phyloP scores from a whole-genome alignment of 2,329 filamentous ascomycete genomes.

The Aspergillus sergii region DNA sequence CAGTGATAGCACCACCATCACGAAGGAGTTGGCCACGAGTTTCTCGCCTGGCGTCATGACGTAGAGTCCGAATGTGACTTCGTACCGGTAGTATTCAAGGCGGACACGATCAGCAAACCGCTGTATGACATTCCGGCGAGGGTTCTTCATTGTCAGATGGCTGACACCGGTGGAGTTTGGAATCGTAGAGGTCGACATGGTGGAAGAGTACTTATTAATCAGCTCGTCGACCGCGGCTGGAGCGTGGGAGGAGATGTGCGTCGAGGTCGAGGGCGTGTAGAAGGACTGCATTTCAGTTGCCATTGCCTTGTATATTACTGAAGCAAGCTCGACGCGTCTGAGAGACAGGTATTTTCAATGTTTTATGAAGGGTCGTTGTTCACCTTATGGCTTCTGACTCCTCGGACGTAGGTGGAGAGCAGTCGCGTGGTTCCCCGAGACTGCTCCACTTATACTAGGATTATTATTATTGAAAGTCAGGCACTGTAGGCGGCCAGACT shows the following conservation, averaged over 20 bases:
- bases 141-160: slow-evolving; percentile 15
- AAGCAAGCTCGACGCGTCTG: not conserved
- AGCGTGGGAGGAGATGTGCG: slow-evolving; percentile 33
- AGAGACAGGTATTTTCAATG: not conserved
- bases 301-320: slow-evolving; percentile 20
- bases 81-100: slow-evolving; percentile 50
- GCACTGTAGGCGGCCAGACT: not conserved
- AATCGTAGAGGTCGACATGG: slow-evolving; percentile 24
- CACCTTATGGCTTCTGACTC: not conserved
- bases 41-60: slow-evolving; percentile 49
- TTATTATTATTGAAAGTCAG: not conserved
- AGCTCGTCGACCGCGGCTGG: slow-evolving; percentile 36
- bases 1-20: slow-evolving; percentile 38
- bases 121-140: slow-evolving; percentile 29
- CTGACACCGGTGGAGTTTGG: slow-evolving; percentile 14
- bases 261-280: slow-evolving; percentile 34
- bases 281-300: slow-evolving; percentile 38
- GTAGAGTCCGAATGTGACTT: slow-evolving; percentile 50
- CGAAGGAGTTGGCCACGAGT: slow-evolving; percentile 43
- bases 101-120: slow-evolving; percentile 36
- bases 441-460: not conserved
- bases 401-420: not conserved
- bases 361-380: not conserved
- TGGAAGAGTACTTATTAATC: slow-evolving; percentile 36
- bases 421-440: not conserved